Base-by-base conservation (phyloP, 2,329 filamentous ascomycete species). In the Talaromyces islandicus region DNA sequence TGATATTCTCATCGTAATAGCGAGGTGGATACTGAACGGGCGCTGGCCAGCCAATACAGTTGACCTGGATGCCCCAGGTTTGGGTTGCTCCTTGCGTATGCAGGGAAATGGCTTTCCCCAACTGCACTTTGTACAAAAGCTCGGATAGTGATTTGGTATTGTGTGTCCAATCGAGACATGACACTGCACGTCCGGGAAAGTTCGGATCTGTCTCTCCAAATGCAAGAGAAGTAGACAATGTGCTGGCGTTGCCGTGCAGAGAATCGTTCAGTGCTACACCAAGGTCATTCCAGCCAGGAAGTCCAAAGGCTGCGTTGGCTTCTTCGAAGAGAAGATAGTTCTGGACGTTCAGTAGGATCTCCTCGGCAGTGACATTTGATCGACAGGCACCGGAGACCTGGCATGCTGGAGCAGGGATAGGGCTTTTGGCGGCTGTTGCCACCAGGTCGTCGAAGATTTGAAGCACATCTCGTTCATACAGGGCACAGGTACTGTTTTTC, bases 41-140 rank as follows among this genome's bases (percentile, higher is more conserved):
- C 4, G 71, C 66, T 0, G 76, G 75, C 77, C 77, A 80, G 1
- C 74, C 73, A 25, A 78, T 67, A 63, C 78, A 81, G 5, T 66
- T 63, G 25, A 62, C 68, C 66, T 71, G 29, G 19, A 54, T 19
- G 14, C 29, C 14, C 52, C 52, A 79, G 43, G 65, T 70, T 56
- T 77, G 73, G 55, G 64, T 67, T 27, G 68, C 68, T 32, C 73
- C 75, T 3, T 64, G 64, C 14, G 68, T 75, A 30, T 78, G 67
- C 0, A 77, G 76, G 2, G 66, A 64, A 60, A 75, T 70, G n/a
- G 64, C 60, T 7, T 60, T 62, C 14, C 68, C 71, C 25, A 77
- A 66, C 0, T 62, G 63, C 41, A 67, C 64, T 56, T 74, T 72
- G 17, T 67, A 65, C 4, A 65, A 57, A 0, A 76, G 51, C n/a